Evolutionary conservation across 331 rosid genomes (phyloP), one percentile per base, ranked within the genome.

Genomic region (Spiraea crenata): DNA sequence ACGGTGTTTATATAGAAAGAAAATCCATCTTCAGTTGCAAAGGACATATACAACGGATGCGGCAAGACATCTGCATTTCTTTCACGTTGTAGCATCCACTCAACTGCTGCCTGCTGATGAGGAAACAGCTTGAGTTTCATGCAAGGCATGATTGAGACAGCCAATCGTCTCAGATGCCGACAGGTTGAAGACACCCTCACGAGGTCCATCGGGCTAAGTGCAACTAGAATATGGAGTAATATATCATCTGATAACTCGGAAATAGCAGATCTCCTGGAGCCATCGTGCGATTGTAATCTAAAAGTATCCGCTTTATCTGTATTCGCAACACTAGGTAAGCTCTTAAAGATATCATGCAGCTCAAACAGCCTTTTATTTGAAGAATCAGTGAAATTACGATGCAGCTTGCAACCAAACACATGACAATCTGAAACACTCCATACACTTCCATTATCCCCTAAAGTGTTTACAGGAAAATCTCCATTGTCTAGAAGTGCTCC

Each of bases 21-120:
- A 76, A 89, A 87, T 57, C 88, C 95, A 78, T 95, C 96, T 15
- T 87, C 88, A 50, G 99, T 86, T 58, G 90, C 77, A 79, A 91
- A 84, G 73, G 81, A 48, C 47, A 51, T 56, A 82, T 71, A 91
- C 72, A 95, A 85, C 51, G 97, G 99, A 82, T 95, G 96, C 31
- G 85, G 89, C 74, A 86, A 62, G 57, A 74, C 71, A 72, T 82
- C 85, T 71, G 85, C 83, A 74, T 85, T 81, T 74, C 84, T 85
- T 87, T 95, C 99, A 4, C 99, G 96, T 14, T 82, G 93, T 84
- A 95, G 82, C 99, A 95, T 95, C 99, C 99, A 95, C 79, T 85
- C 90, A 40, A 95, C 91, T 9, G 99, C 99, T 67, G 82, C 80
- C 78, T 79, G 89, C 84, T 95, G 99, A 84, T 95, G 99, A 57